Percentiles rank a stretch among this genome's conserved stretches.
phyloP scores from a whole-genome alignment of 2,329 filamentous ascomycete species.

The Dothistroma septosporum region DNA sequence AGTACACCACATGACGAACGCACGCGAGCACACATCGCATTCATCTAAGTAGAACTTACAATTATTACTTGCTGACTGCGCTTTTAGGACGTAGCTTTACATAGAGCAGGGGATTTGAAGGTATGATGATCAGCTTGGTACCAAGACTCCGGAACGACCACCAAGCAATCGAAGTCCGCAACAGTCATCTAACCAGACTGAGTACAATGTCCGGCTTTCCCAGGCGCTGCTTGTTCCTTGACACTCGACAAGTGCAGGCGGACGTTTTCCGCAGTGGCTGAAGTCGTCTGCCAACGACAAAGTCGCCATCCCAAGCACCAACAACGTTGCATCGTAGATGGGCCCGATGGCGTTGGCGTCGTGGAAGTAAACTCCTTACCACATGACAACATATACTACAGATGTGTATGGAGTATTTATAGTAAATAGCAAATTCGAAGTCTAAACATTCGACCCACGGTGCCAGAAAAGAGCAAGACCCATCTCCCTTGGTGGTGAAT shows the following conservation, averaged over 20 bases:
- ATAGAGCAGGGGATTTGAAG: neutral
- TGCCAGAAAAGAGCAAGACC: neutral
- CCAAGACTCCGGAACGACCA: neutral
- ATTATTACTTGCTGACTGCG: neutral
- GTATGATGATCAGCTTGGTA: neutral
- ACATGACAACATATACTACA: neutral
- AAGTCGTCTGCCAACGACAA: neutral
- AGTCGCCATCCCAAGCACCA: conserved; percentile 1
- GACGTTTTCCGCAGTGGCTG: conserved; percentile 1
- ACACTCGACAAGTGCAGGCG: neutral
- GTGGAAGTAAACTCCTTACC: neutral
- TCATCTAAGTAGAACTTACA: neutral
- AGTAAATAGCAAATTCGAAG: neutral
- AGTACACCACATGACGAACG: neutral
- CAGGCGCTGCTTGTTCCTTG: neutral
- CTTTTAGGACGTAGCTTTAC: neutral
- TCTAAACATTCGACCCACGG: neutral
- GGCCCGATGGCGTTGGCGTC: neutral
- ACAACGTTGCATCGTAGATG: neutral
- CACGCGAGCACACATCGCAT: neutral
- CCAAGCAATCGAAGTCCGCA: conserved; percentile 5
- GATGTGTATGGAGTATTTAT: conserved; percentile 1
- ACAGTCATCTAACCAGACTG: neutral
- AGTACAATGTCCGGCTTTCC: neutral
- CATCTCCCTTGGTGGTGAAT: conserved; percentile 2